Percentiles rank a stretch among this genome's conserved stretches.
Conservation (phyloP, 345 rosid species). For the Corchorus olitorius region DNA sequence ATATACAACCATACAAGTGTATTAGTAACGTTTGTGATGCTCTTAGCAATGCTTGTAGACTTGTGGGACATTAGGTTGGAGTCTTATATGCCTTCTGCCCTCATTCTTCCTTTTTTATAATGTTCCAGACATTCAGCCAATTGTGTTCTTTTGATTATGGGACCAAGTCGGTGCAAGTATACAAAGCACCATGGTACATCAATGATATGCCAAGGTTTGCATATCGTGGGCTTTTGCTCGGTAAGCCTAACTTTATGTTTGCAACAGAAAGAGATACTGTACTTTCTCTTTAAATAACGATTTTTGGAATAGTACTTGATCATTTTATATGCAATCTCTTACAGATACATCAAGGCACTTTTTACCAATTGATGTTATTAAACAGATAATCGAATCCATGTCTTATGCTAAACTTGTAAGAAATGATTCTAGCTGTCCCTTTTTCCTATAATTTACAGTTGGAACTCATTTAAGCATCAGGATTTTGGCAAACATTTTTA, state of each 20-base stretch:
- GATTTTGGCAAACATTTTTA: slow-evolving; percentile 14
- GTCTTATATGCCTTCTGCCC: neutral
- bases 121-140: slow-evolving; percentile 91
- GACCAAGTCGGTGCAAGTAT: slow-evolving; percentile 66
- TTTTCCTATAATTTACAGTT: slow-evolving; percentile 12
- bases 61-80: neutral
- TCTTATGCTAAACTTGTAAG: slow-evolving; percentile 95
- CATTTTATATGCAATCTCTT: slow-evolving; percentile 25
- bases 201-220: slow-evolving; percentile 84
- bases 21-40: neutral
- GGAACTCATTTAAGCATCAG: slow-evolving; percentile 17
- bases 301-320: slow-evolving; percentile 7
- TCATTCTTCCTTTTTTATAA: neutral
- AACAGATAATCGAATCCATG: slow-evolving; percentile 89
- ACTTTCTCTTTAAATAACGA: neutral
- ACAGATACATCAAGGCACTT: slow-evolving; percentile 95
- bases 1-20: neutral
- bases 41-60: slow-evolving; percentile 7
- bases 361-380: slow-evolving; percentile 71
- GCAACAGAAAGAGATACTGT: neutral
- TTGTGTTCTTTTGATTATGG: slow-evolving; percentile 75
- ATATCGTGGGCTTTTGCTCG: slow-evolving; percentile 83
- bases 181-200: slow-evolving; percentile 84
- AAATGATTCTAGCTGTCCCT: slow-evolving; percentile 20
- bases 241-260: slow-evolving; percentile 35